These are phyloP conservation scores for Yarrowia osloensis DNA, from an alignment of 805 yeast species.

Conservation along the genomic window DNA sequence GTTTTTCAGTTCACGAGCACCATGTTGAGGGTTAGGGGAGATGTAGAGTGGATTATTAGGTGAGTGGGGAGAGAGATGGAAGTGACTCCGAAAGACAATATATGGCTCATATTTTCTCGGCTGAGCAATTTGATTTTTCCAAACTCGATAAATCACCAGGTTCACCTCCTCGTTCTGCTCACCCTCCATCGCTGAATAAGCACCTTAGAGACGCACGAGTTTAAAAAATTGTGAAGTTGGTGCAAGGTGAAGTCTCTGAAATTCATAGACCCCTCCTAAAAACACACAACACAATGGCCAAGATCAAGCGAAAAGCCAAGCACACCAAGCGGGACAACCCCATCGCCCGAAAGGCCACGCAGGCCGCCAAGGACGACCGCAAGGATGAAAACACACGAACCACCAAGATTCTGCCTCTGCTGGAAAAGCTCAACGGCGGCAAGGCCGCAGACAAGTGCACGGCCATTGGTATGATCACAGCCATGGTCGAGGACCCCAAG, in stretches of 20 bases:
- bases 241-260: not conserved
- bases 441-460: conserved; percentile 72
- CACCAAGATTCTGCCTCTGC: conserved; percentile 66
- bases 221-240: conserved; percentile 23
- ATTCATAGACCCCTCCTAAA: not conserved
- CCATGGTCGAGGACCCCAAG: conserved; percentile 66
- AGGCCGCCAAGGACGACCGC: conserved; percentile 39
- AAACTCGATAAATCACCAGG: no score
- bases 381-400: conserved; percentile 54
- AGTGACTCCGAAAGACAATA: no score
- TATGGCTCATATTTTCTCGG: no score
- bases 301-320: conserved; percentile 67
- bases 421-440: conserved; percentile 62
- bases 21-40: conserved; percentile 18
- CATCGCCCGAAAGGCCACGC: conserved; percentile 42
- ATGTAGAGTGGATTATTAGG: not conserved
- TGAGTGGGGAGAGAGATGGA: not conserved
- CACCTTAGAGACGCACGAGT: conserved; percentile 22
- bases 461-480: conserved; percentile 73
- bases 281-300: conserved; percentile 56
- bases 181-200: conserved; percentile 20
- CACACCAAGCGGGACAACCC: conserved; percentile 42
- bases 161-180: no score
- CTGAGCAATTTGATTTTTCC: no score
- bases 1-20: conserved; percentile 15